A percentile compares a stretch with the other conserved stretches of the same genome.
Conservation (phyloP, 2,329 filamentous ascomycete genomes). For the Sporothrix schenckii region DNA sequence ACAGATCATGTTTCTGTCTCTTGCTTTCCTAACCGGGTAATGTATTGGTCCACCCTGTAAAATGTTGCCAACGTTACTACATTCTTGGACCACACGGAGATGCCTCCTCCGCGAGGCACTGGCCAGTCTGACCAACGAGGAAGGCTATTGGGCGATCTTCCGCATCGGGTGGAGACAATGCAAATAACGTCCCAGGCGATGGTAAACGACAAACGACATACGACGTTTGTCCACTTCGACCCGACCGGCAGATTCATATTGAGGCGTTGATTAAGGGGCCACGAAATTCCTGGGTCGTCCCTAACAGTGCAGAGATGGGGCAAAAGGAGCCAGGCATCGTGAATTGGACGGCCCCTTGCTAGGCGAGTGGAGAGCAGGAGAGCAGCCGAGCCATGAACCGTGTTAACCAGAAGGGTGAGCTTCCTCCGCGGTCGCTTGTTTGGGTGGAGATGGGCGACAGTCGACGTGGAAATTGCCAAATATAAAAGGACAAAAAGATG, state of each 20-base stretch:
- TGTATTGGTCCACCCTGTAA: background rate
- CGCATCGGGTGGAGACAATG: slow-evolving; percentile 10
- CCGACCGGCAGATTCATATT: background rate
- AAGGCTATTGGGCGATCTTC: background rate
- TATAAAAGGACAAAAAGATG: background rate
- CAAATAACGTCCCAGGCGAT: background rate
- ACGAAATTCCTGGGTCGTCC: background rate
- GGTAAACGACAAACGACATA: background rate
- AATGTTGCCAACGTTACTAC: background rate
- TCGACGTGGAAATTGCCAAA: background rate
- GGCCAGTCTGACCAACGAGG: background rate
- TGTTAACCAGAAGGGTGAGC: slow-evolving; percentile 4
- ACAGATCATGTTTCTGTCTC: too few relatives aligned
- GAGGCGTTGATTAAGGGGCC: background rate
- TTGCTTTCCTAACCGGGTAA: background rate
- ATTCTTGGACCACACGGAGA: background rate
- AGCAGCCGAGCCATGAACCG: background rate
- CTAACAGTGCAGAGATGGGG: background rate
- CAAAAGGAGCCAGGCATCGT: background rate
- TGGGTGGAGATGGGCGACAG: background rate
- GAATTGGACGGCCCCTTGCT: background rate
- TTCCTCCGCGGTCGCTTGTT: slow-evolving; percentile 19
- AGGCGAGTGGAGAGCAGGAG: background rate
- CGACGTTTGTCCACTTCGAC: background rate
- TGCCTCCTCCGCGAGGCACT: background rate